A percentile compares a stretch with the other conserved stretches of the same genome.
These are phyloP conservation scores for Calonectria pseudoturangicola DNA, from an alignment of 2,329 filamentous ascomycete genomes.

Conservation along the genomic window DNA sequence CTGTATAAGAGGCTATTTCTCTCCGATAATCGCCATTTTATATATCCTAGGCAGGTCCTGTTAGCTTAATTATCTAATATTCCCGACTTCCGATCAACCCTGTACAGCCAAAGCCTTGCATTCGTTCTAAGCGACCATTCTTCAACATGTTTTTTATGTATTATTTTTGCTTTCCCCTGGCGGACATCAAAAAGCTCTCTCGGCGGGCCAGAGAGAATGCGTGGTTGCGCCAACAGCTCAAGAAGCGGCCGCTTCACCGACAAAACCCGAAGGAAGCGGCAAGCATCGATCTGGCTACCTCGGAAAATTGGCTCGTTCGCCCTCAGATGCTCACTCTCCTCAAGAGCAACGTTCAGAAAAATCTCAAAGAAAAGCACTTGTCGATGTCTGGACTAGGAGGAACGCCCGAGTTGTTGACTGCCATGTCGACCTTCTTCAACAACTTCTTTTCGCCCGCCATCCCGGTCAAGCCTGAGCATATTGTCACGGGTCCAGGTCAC, in stretches of 20 bases:
- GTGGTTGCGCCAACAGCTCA: neutral
- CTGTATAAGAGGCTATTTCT: neutral
- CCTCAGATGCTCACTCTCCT: neutral
- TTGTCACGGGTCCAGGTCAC: neutral
- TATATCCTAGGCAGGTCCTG: neutral
- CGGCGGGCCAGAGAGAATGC: conserved; percentile 4
- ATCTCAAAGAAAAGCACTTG: neutral
- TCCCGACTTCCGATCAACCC: neutral
- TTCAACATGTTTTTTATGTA: conserved; percentile 2
- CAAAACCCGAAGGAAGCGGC: neutral
- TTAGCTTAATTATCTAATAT: neutral
- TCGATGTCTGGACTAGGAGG: neutral
- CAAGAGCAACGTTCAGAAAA: neutral
- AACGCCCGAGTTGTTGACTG: neutral
- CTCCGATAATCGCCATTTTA: neutral
- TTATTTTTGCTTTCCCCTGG: neutral
- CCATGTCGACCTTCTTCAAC: neutral
- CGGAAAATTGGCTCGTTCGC: neutral
- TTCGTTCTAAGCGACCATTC: neutral
- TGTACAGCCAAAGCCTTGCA: neutral
- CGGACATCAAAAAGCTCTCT: neutral
- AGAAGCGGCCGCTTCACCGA: neutral
- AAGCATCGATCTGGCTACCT: neutral
- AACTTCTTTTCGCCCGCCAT: neutral
- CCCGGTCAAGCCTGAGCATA: conserved; percentile 9